Percentiles rank a stretch among this genome's conserved stretches.
Evolutionary conservation across 257 asterid species (phyloP).

Genomic region (Gentiana dahurica): DNA sequence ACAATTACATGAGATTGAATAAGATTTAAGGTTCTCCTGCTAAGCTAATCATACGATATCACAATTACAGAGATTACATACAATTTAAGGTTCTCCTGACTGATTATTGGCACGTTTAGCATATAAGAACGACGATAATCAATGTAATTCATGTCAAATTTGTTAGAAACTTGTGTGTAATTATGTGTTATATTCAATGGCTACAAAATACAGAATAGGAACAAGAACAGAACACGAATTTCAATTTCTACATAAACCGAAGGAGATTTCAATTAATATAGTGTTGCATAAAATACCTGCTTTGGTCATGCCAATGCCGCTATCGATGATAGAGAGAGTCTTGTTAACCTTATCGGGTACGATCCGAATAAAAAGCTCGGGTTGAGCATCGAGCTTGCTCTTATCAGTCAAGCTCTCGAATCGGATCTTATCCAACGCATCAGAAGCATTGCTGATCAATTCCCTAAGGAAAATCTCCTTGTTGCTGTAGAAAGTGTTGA

Average conservation of each 20-base stretch:
- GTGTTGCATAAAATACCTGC: conserved; percentile 33
- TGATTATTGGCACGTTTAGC: too few species aligned
- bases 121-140: neutral
- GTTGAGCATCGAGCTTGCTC: conserved; percentile 74
- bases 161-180: neutral
- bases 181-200: neutral
- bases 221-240: neutral
- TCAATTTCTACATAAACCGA: neutral
- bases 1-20: too few species aligned
- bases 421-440: conserved; percentile 71
- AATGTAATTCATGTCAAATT: neutral
- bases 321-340: conserved; percentile 61
- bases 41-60: too few species aligned
- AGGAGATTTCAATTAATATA: too few species aligned
- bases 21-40: too few species aligned
- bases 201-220: neutral
- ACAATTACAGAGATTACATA: too few species aligned
- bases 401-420: conserved; percentile 73
- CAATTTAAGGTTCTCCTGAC: too few species aligned
- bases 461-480: conserved; percentile 73
- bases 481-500: conserved; percentile 69
- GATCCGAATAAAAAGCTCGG: conserved; percentile 61
- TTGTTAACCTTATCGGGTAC: conserved; percentile 69
- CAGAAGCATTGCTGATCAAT: conserved; percentile 66
- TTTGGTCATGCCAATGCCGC: conserved; percentile 86